Evolutionary conservation across 441 rosid genomes (phyloP), one percentile per base, ranked within the genome.

Genomic region (Gossypium schwendimanii): DNA sequence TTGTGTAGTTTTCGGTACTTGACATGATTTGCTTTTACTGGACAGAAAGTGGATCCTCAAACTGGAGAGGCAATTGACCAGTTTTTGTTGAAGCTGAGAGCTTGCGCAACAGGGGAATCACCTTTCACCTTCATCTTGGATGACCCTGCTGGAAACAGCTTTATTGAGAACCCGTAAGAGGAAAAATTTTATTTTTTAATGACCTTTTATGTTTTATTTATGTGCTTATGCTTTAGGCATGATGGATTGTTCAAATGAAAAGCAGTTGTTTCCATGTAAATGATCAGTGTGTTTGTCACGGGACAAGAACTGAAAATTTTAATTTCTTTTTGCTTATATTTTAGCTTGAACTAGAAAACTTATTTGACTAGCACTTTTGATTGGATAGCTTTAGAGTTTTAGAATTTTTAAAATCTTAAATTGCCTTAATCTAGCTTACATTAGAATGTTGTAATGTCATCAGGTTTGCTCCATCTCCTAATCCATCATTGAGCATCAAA

Each of bases 71-170:
- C 93, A 61, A 86, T 95, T 63, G 97, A 95, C 77, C 82, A 81
- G 44, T 95, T 95, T 82, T 83, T 95, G 77, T 71, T 81, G 70
- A 95, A 88, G 83, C 69, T 95, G 80, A 91, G 86, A 80, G 90
- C 94, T 66, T 90, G 93, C 87, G 90, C 96, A 65, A 63, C 81
- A 21, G 97, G 89, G 62, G 85, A 74, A 63, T 85, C 81, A 12
- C 50, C 94, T 31, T 93, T 91, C 75, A 88, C 94, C 75, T 84
- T 93, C 80, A 79, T 90, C 78, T 84, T 95, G 75, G 95, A 95
- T 75, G 99, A 95, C 84, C 96, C 97, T 67, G 85, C 95, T 62
- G 99, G 99, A 75, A 95, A 95, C 85, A 89, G 99, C 87, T 95
- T 93, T 81, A 82, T 95, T 72, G 99, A 95, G 77, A 95, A 93